Evolutionary conservation across 495 filamentous ascomycete species (phyloP), one percentile per base, ranked within the genome.

Genomic region (Hypoxylon fuscum): DNA sequence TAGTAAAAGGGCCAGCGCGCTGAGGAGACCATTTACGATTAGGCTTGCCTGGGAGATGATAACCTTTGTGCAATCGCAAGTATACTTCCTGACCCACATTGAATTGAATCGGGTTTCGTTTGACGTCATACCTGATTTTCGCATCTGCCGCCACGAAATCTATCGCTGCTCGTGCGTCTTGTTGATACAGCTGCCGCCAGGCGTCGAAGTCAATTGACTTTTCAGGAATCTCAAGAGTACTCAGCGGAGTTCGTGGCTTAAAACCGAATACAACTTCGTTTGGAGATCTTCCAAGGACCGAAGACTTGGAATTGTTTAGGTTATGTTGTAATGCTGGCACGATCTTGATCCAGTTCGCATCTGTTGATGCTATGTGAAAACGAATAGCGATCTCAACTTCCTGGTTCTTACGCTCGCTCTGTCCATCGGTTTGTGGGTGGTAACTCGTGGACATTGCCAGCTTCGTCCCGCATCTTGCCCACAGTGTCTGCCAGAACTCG

Each of bases 351-450:
- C n/a, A n/a, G n/a, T n/a, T n/a, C n/a, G n/a, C n/a, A n/a, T n/a
- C n/a, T n/a, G n/a, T n/a, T n/a, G n/a, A n/a, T n/a, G n/a, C n/a
- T n/a, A n/a, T n/a, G n/a, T n/a, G n/a, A n/a, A n/a, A n/a, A n/a
- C n/a, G n/a, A n/a, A 29, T 29, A 9, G 27, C 27, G 9, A 29
- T 29, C 14, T 41, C 37, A 5, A 41, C 42, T 55, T 21, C 50
- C 47, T 49, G 38, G 56, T 40, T 54, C 22, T 1, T 40, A 50
- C 15, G 17, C 45, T 41, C 46, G 22, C 44, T 66, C 41, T 55
- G 55, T 27, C 58, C 42, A 61, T 12, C 53, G 0, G 35, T 22
- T 23, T 65, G 38, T 0, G 43, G 34, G 15, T 40, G 5, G 12
- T 23, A 21, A 1, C 3, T 5, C 9, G 20, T 43, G 3, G 20